Base-by-base conservation (phyloP, 805 yeast species). In the Schwanniomyces sp. region DNA sequence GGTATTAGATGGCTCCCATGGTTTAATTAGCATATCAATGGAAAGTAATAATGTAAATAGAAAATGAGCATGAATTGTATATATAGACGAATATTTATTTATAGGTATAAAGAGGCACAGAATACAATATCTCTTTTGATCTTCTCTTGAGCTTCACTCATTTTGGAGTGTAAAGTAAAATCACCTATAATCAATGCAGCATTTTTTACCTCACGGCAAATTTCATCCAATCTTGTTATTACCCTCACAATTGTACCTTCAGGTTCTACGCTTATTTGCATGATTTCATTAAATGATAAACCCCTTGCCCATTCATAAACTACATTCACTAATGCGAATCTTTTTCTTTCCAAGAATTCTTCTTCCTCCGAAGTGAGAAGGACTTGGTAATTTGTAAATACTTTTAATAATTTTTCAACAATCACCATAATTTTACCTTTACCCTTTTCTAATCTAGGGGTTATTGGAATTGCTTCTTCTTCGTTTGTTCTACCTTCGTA, bases 241-340 rank as follows among this genome's bases (percentile, higher is more conserved):
- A 94, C 98, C 61, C 99, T 80, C 18, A 94, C 99, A 61, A 94
- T 94, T 0, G 96, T 88, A 37, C 99, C 99, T 68, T 94, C 99
- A 32, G 90, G 91, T 58, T 91, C 96, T 16, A 83, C 84, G 48
- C 96, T 88, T 53, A 90, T 78, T 50, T 82, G 85, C 86, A 91
- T 94, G 53, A 94, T 92, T 48, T 90, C 95, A 53, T 86, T 86
- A 72, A 94, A 94, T 0, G 95, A 79, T 76, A 73, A 78, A 2
- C 99, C 99, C 54, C 95, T 78, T 1, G 98, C 97, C 99, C 99
- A 94, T 68, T 94, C 97, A 64, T 92, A 94, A 4, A 92, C 96
- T 10, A 90, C 96, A 63, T 91, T 92, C 67, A 90, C 88, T 59
- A 94, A 75, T 0, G 92, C 96, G 67, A 94, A 94, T 55, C 98